Evolutionary conservation across 768 basidiomycete genomes (phyloP).

Genomic region (Leucogyrophana mollusca): DNA sequence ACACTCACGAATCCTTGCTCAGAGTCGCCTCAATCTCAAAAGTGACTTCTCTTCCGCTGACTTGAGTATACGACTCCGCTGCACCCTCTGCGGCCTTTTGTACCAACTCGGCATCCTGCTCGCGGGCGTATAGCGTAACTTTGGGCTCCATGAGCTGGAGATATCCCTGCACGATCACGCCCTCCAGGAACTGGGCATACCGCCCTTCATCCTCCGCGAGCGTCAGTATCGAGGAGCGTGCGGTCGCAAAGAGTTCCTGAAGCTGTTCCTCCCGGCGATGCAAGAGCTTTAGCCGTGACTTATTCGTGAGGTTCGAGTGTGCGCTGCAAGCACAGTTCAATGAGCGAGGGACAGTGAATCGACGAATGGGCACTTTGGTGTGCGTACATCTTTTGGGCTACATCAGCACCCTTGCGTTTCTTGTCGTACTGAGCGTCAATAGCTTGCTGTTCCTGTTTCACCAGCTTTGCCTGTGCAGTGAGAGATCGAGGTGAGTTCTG

Average conservation of each 20-base stretch:
- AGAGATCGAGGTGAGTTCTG: neutral
- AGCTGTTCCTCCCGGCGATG: constrained; percentile 91
- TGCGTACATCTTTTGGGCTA: constrained; percentile 93
- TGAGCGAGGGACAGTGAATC: constrained; percentile 5
- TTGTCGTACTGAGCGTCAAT: constrained; percentile 96
- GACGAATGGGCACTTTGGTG: neutral
- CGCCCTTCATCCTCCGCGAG: constrained; percentile 64
- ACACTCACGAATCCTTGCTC: constrained; percentile 62
- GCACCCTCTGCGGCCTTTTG: constrained; percentile 68
- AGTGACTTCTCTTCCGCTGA: constrained; percentile 68
- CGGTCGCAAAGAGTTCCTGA: constrained; percentile 80
- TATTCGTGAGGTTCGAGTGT: constrained; percentile 95
- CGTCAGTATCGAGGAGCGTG: constrained; percentile 60
- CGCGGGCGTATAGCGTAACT: constrained; percentile 65
- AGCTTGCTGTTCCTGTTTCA: constrained; percentile 92
- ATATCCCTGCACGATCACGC: constrained; percentile 81
- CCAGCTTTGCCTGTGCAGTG: constrained; percentile 80
- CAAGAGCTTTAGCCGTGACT: constrained; percentile 86
- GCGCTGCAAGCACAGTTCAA: constrained; percentile 50
- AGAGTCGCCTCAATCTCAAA: constrained; percentile 62
- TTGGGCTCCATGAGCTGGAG: constrained; percentile 77
- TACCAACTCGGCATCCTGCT: constrained; percentile 61
- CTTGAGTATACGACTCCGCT: constrained; percentile 63
- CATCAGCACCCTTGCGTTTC: constrained; percentile 91
- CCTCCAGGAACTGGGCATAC: constrained; percentile 82